Evolutionary conservation across 345 rosid species (phyloP).

Genomic region (Syzygium aromaticum): DNA sequence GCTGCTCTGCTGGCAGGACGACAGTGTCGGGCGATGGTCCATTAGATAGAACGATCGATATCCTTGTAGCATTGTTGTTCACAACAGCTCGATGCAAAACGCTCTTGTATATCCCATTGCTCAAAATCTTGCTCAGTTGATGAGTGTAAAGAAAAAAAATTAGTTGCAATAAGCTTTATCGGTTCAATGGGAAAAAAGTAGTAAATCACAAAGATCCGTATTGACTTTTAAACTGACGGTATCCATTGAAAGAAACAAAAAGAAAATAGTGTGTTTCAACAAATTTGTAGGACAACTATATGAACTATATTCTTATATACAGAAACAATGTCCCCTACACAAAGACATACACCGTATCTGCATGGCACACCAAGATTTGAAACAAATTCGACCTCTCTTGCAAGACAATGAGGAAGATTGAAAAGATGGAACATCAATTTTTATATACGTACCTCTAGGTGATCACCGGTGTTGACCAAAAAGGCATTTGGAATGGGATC

Average conservation of each 20-base stretch:
- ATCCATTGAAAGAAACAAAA: neutral
- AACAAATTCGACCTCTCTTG: neutral
- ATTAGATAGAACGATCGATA: conserved; percentile 17
- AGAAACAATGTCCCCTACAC: neutral
- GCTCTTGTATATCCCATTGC: conserved; percentile 54
- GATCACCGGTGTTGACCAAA: conserved; percentile 42
- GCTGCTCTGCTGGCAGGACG: conserved; percentile 22
- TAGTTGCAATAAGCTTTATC: neutral
- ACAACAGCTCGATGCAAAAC: conserved; percentile 36
- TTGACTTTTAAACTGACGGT: neutral
- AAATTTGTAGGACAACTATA: neutral
- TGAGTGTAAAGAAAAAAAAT: neutral
- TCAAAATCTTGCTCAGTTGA: conserved; percentile 9
- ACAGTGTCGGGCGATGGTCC: conserved; percentile 40
- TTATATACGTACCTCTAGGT: conserved; percentile 31
- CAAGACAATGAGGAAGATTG: neutral
- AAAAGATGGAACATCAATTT: neutral
- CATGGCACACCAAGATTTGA: neutral
- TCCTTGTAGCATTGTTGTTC: conserved; percentile 23
- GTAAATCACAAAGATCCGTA: neutral
- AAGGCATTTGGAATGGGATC: conserved; percentile 25
- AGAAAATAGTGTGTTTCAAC: neutral
- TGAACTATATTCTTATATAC: neutral
- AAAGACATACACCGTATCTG: neutral
- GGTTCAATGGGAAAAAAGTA: neutral